Percentiles rank a stretch among this genome's conserved stretches.
These are phyloP conservation scores for Fusarium armeniacum DNA, from an alignment of 2,329 filamentous ascomycete genomes.

Conservation along the genomic window DNA sequence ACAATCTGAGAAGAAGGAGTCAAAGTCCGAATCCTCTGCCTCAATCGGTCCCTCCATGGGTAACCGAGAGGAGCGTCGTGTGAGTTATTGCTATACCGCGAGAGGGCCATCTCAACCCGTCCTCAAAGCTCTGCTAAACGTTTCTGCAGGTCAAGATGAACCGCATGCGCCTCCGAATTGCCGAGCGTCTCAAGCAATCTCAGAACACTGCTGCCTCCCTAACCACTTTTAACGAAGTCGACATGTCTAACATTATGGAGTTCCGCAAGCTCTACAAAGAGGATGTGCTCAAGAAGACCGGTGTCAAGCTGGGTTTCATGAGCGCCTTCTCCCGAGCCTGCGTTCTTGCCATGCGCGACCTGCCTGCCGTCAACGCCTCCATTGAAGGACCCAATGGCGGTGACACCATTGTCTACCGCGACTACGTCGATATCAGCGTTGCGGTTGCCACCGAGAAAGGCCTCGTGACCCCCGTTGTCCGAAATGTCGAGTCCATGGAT, in stretches of 20 bases:
- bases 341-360: slow-evolving; percentile 91
- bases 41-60: slow-evolving; percentile 65
- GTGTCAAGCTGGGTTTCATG: slow-evolving; percentile 99
- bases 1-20: slow-evolving; percentile 49
- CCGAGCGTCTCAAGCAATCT: slow-evolving; percentile 98
- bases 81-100: slow-evolving; percentile 61
- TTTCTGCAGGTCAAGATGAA: slow-evolving; percentile 93
- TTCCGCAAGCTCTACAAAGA: slow-evolving; percentile 99
- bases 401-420: slow-evolving; percentile 97
- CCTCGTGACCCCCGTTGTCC: slow-evolving; percentile 94
- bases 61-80: slow-evolving; percentile 87
- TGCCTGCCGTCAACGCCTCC: slow-evolving; percentile 95
- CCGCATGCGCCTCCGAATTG: slow-evolving; percentile 97
- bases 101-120: neutral
- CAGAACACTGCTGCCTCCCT: slow-evolving; percentile 98
- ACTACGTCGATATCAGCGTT: slow-evolving; percentile 98
- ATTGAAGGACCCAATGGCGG: slow-evolving; percentile 96
- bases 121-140: slow-evolving; percentile 17
- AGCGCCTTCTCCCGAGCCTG: slow-evolving; percentile 93
- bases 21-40: slow-evolving; percentile 41
- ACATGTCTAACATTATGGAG: slow-evolving; percentile 98
- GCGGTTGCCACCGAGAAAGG: slow-evolving; percentile 98
- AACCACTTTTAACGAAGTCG: slow-evolving; percentile 99
- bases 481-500: slow-evolving; percentile 91
- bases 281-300: slow-evolving; percentile 93